Percentiles rank a stretch among this genome's conserved stretches.
Conservation (phyloP, 176 grass and related monocot genomes). For the Eleusine coracana region DNA sequence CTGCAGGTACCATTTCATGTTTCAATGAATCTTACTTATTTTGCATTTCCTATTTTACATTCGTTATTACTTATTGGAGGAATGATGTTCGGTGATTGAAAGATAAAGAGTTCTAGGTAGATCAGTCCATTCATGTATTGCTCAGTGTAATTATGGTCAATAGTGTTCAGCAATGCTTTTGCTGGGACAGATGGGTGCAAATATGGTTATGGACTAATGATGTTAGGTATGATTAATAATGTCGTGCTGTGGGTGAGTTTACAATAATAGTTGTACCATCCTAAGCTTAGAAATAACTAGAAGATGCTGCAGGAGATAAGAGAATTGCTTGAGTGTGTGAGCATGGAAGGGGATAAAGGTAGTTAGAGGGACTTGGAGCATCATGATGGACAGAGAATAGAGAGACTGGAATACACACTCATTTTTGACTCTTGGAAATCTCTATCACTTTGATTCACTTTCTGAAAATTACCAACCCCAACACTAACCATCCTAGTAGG, state of each 20-base stretch:
- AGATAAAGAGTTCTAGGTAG: background rate
- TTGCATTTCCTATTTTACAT: slow-evolving; percentile 12
- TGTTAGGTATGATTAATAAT: background rate
- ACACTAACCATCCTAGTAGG: background rate
- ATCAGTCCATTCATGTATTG: background rate
- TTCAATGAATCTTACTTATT: slow-evolving; percentile 9
- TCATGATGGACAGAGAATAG: background rate
- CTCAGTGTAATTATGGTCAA: background rate
- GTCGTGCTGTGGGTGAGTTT: background rate
- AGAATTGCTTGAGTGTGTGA: background rate
- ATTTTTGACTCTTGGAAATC: background rate
- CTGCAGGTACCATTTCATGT: slow-evolving; percentile 65
- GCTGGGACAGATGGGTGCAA: background rate
- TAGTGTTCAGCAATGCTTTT: slow-evolving; percentile 12
- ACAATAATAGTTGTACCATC: slow-evolving; percentile 12
- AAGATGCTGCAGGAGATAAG: background rate
- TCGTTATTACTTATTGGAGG: background rate
- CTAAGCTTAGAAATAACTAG: background rate
- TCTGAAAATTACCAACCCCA: background rate
- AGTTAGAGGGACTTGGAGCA: background rate
- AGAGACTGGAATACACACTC: background rate
- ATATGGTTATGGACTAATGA: slow-evolving; percentile 1
- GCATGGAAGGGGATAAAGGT: background rate
- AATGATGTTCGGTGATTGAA: background rate
- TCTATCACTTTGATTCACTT: background rate